Percentiles rank a stretch among this genome's conserved stretches.
These are phyloP conservation scores for Hyphodiscus sp. DNA, from an alignment of 2,329 filamentous ascomycete species.

Conservation along the genomic window DNA sequence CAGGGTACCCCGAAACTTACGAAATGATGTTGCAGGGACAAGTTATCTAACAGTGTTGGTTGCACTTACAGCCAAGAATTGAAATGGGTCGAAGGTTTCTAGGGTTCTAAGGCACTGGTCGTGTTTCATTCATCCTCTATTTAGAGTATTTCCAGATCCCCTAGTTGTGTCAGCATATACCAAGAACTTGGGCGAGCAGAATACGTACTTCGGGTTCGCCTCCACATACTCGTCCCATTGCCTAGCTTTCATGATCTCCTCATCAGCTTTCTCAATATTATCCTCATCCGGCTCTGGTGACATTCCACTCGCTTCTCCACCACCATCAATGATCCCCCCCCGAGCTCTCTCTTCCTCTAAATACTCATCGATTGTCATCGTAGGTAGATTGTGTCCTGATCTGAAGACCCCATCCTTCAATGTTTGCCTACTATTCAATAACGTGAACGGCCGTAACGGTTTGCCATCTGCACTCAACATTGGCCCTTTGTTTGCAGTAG, in stretches of 20 bases:
- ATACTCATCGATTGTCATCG: slow-evolving; percentile 98
- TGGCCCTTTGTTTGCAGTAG: slow-evolving; percentile 52
- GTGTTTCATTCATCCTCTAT: slow-evolving; percentile 51
- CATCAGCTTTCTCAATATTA: slow-evolving; percentile 78
- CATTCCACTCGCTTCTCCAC: slow-evolving; percentile 66
- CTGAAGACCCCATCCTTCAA: slow-evolving; percentile 78
- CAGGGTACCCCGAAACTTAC: too few relatives aligned
- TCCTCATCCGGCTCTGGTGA: slow-evolving; percentile 79
- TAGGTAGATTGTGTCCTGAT: slow-evolving; percentile 86
- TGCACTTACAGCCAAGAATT: too few relatives aligned
- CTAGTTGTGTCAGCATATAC: slow-evolving; percentile 20
- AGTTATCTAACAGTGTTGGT: too few relatives aligned
- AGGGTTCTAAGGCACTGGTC: too few relatives aligned
- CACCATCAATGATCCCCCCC: slow-evolving; percentile 87
- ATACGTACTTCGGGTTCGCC: slow-evolving; percentile 63
- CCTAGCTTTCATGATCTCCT: slow-evolving; percentile 86
- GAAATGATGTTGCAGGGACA: too few relatives aligned
- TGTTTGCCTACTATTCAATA: slow-evolving; percentile 70
- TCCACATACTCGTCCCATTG: slow-evolving; percentile 95
- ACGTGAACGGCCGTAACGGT: slow-evolving; percentile 84
- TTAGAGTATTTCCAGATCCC: slow-evolving; percentile 76
- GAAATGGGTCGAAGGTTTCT: too few relatives aligned
- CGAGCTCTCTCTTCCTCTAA: slow-evolving; percentile 80
- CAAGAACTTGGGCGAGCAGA: background rate
- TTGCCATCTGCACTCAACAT: slow-evolving; percentile 74